Evolutionary conservation across 192 early-diverging fungal species (phyloP).

Genomic region (Entophlyctis luteolus): DNA sequence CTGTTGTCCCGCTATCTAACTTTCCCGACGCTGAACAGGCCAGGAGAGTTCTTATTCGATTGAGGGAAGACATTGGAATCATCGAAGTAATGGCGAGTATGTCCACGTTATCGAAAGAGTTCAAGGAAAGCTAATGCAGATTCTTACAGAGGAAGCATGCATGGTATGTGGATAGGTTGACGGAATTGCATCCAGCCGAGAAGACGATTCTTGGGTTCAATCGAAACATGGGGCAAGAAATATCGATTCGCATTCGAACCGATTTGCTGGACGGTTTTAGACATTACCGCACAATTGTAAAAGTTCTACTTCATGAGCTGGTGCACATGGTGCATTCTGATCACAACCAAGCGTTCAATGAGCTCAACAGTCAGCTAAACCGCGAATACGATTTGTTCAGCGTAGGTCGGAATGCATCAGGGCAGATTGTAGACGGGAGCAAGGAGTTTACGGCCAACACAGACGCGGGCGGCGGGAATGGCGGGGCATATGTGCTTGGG

Average conservation of each 20-base stretch:
- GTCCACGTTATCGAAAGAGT: too few relatives aligned
- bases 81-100: conserved; percentile 32
- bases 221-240: conserved; percentile 64
- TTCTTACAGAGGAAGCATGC: conserved; percentile 34
- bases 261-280: conserved; percentile 74
- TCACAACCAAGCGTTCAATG: conserved; percentile 72
- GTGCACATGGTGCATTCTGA: conserved; percentile 62
- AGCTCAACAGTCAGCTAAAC: conserved; percentile 69
- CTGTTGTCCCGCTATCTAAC: conserved; percentile 53
- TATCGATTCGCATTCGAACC: conserved; percentile 72
- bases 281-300: conserved; percentile 61
- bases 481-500: conserved; percentile 61
- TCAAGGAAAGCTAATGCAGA: too few relatives aligned
- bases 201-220: conserved; percentile 66
- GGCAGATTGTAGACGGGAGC: conserved; percentile 32
- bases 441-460: conserved; percentile 37
- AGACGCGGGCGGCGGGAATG: conserved; percentile 15
- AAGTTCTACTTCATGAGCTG: conserved; percentile 75
- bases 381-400: conserved; percentile 58
- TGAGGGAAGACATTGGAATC: conserved; percentile 63
- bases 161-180: conserved; percentile 66
- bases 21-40: conserved; percentile 53
- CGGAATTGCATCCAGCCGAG: conserved; percentile 68
- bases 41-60: conserved; percentile 53
- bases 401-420: background rate